Evolutionary conservation across 495 filamentous ascomycete species (phyloP).

Genomic region (Aspergillus asperescens): DNA sequence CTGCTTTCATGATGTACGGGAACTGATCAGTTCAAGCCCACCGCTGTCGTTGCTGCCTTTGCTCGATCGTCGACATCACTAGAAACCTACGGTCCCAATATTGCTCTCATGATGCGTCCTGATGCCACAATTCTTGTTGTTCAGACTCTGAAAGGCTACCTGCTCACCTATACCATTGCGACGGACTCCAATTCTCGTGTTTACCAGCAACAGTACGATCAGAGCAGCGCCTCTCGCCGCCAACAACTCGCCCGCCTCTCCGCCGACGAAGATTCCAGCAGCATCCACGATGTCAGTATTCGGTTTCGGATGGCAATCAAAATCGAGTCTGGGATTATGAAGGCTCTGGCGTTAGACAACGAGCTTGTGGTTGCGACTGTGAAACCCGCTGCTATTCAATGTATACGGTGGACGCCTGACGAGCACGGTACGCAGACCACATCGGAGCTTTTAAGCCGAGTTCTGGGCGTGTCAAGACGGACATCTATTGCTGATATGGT

Average conservation of each 20-base stretch:
- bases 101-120: slow-evolving; percentile 78
- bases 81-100: slow-evolving; percentile 77
- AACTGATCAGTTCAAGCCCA: slow-evolving; percentile 60
- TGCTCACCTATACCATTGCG: slow-evolving; percentile 92
- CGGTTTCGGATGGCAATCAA: slow-evolving; percentile 97
- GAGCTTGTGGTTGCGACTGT: slow-evolving; percentile 91
- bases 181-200: slow-evolving; percentile 75
- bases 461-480: slow-evolving; percentile 77
- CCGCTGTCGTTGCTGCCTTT: slow-evolving; percentile 78
- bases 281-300: slow-evolving; percentile 78
- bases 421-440: slow-evolving; percentile 76
- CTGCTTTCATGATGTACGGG: slow-evolving; percentile 12
- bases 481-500: slow-evolving; percentile 77
- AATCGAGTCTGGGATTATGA: slow-evolving; percentile 89
- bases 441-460: slow-evolving; percentile 83
- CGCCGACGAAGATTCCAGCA: slow-evolving; percentile 61
- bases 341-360: slow-evolving; percentile 83
- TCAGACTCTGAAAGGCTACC: slow-evolving; percentile 80
- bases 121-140: slow-evolving; percentile 88
- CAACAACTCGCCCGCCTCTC: slow-evolving; percentile 65
- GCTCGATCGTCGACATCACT: slow-evolving; percentile 74
- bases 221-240: slow-evolving; percentile 60
- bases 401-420: slow-evolving; percentile 90
- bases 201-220: slow-evolving; percentile 74
- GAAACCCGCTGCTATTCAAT: slow-evolving; percentile 91